These are phyloP conservation scores for Sistotremastrum suecicum DNA, from an alignment of 768 basidiomycete species.

Conservation along the genomic window DNA sequence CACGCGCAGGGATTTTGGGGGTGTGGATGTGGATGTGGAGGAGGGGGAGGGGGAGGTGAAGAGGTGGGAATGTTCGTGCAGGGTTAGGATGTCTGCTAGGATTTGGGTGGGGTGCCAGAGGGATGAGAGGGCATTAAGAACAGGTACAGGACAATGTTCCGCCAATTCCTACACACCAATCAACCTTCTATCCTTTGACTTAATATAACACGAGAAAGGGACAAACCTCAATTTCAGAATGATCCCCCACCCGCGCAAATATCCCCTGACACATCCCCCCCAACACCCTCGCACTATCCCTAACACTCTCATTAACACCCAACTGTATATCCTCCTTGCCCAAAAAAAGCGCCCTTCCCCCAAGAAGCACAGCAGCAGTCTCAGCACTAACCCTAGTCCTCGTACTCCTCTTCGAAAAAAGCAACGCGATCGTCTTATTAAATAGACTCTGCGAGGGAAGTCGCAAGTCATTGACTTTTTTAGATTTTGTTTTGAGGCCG, in stretches of 20 bases:
- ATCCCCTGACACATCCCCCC: constrained; percentile 95
- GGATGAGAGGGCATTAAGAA: constrained; percentile 90
- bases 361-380: constrained; percentile 63
- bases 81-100: constrained; percentile 83
- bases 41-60: constrained; percentile 24
- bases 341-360: constrained; percentile 83
- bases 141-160: constrained; percentile 80
- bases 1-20: constrained; percentile 6
- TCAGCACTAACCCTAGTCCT: constrained; percentile 84
- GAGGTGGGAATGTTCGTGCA: constrained; percentile 58
- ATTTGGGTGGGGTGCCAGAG: constrained; percentile 96
- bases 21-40: constrained; percentile 11
- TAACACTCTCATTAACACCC: constrained; percentile 80
- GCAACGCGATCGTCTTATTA: constrained; percentile 72
- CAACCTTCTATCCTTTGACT: neutral
- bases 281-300: constrained; percentile 80
- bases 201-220: neutral
- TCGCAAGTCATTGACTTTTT: constrained; percentile 18
- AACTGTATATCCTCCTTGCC: constrained; percentile 87
- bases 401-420: constrained; percentile 91
- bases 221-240: constrained; percentile 88
- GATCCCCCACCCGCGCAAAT: constrained; percentile 89
- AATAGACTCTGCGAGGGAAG: constrained; percentile 64
- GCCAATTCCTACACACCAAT: constrained; percentile 97
- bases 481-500: no score